Conservation (phyloP, 2,329 filamentous ascomycete genomes). For the Amesomyces nigricolor region DNA sequence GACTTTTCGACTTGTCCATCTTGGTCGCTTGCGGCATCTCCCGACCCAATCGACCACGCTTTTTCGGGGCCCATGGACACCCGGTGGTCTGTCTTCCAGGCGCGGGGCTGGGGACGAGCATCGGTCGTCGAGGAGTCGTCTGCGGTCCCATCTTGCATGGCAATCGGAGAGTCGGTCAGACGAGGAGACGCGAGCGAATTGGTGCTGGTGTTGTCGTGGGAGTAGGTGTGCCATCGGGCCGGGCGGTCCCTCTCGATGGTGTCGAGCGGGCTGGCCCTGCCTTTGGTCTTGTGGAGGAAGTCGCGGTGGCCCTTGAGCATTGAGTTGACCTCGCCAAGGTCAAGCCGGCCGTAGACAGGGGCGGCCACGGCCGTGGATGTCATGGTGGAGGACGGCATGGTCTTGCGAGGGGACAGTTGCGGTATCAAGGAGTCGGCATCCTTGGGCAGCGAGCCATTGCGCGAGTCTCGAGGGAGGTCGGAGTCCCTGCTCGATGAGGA, state of each 20-base stretch:
- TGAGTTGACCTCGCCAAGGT: constrained; percentile 32
- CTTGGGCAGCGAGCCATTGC: constrained; percentile 35
- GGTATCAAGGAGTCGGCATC: constrained; percentile 37
- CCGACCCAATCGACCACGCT: constrained; percentile 58
- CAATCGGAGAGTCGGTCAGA: constrained; percentile 16
- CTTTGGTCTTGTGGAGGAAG: constrained; percentile 29
- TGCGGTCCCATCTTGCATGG: constrained; percentile 6
- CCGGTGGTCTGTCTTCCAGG: constrained; percentile 39
- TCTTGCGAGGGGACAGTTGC: constrained; percentile 29
- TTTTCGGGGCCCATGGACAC: constrained; percentile 48
- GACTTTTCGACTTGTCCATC: constrained; percentile 59
- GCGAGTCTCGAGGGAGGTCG: constrained; percentile 23
- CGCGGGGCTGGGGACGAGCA: constrained; percentile 30
- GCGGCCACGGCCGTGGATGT: constrained; percentile 19
- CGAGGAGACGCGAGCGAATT: constrained; percentile 10
- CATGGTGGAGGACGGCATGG: constrained; percentile 24
- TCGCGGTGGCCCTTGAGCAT: constrained; percentile 34
- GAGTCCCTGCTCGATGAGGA: constrained; percentile 2
- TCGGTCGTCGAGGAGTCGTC: constrained; percentile 24
- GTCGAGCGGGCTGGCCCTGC: constrained; percentile 38
- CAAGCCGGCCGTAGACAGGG: constrained; percentile 28
- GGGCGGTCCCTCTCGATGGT: constrained; percentile 35
- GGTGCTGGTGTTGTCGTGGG: constrained; percentile 7
- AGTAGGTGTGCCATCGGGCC: constrained; percentile 10
- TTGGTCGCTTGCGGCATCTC: constrained; percentile 41